These are phyloP conservation scores for Hemisphaericaspora xylanilytica DNA, from an alignment of 1,139 yeast genomes.

Conservation along the genomic window DNA sequence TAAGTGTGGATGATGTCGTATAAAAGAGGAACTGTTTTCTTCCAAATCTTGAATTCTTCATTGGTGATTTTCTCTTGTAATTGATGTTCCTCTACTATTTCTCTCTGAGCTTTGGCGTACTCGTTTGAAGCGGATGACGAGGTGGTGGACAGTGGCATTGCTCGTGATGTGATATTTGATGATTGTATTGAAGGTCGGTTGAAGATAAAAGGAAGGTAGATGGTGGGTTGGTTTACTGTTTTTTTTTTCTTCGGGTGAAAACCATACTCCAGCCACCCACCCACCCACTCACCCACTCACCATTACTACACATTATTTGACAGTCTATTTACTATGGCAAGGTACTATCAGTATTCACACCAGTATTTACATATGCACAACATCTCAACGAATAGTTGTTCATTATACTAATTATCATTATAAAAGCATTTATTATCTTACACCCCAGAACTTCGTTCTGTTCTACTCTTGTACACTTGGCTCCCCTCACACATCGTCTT, in stretches of 20 bases:
- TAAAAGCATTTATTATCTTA: too few relatives aligned
- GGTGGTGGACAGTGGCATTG: constrained; percentile 7
- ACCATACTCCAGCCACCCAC: too few relatives aligned
- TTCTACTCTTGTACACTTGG: too few relatives aligned
- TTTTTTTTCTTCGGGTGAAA: background rate
- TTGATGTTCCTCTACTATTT: constrained; percentile 44
- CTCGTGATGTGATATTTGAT: background rate
- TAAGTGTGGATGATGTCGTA: constrained; percentile 76
- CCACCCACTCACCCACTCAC: too few relatives aligned
- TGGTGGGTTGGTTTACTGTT: background rate
- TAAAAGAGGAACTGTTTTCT: constrained; percentile 86
- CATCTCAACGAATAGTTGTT: too few relatives aligned
- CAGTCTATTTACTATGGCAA: too few relatives aligned
- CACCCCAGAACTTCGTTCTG: too few relatives aligned
- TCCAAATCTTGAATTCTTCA: constrained; percentile 90
- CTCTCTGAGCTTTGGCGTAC: constrained; percentile 27
- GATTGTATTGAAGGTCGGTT: constrained; percentile 1
- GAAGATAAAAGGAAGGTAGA: background rate
- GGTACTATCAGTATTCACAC: too few relatives aligned
- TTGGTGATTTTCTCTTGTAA: constrained; percentile 50
- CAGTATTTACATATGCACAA: too few relatives aligned
- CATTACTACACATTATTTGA: too few relatives aligned
- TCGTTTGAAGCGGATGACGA: constrained; percentile 11
- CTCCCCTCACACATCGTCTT: too few relatives aligned
- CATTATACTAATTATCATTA: too few relatives aligned